Conservation (phyloP, 2,329 filamentous ascomycete genomes). For the Ceratocystis harringtonii region DNA sequence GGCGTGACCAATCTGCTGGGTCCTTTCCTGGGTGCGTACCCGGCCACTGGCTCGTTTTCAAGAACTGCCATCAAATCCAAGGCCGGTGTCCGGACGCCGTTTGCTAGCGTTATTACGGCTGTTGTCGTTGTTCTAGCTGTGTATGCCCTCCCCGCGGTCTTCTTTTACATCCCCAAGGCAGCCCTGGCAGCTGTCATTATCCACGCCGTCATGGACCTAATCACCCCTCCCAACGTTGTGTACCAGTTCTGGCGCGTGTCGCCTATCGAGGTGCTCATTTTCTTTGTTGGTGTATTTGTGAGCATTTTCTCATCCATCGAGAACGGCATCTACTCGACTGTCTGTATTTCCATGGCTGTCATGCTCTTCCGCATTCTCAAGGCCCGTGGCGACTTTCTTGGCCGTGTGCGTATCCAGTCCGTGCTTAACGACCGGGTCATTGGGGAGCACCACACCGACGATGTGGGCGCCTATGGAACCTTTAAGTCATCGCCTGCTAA, state of each 20-base stretch:
- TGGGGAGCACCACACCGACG: slow-evolving; percentile 39
- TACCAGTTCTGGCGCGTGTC: slow-evolving; percentile 83
- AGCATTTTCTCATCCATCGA: slow-evolving; percentile 73
- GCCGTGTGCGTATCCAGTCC: slow-evolving; percentile 67
- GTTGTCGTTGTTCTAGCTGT: slow-evolving; percentile 69
- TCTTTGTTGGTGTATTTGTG: slow-evolving; percentile 70
- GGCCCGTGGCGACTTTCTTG: slow-evolving; percentile 63
- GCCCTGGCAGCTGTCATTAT: slow-evolving; percentile 73
- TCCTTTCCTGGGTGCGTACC: slow-evolving; percentile 69
- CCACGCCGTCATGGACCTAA: slow-evolving; percentile 74
- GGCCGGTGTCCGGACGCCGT: slow-evolving; percentile 72
- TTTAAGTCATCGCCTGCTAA: slow-evolving; percentile 29
- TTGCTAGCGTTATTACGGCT: slow-evolving; percentile 74
- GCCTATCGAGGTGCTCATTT: slow-evolving; percentile 68
- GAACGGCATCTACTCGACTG: slow-evolving; percentile 71
- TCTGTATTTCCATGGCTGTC: slow-evolving; percentile 52
- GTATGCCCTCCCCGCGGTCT: slow-evolving; percentile 67
- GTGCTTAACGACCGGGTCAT: slow-evolving; percentile 62
- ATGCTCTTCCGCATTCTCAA: slow-evolving; percentile 67
- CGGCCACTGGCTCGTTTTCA: slow-evolving; percentile 79
- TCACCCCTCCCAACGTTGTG: slow-evolving; percentile 67
- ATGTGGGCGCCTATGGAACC: slow-evolving; percentile 40
- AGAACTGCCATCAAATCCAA: slow-evolving; percentile 91
- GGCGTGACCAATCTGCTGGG: slow-evolving; percentile 60
- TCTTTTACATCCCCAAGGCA: slow-evolving; percentile 75